Conservation (phyloP, 139 green algal genomes). For the Tetraselmis striata region DNA sequence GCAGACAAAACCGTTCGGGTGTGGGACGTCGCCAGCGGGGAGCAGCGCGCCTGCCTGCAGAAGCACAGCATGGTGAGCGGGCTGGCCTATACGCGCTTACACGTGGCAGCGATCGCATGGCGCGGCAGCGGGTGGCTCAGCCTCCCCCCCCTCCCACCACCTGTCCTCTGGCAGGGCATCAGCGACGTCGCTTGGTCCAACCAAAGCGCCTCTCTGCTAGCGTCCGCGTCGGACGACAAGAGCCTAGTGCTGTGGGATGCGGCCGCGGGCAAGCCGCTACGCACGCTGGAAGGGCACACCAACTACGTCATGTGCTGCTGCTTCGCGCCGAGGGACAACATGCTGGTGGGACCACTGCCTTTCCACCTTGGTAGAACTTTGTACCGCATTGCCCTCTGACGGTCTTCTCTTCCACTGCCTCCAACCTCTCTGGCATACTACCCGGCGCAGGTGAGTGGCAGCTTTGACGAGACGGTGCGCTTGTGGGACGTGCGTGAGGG, state of each 20-base stretch:
- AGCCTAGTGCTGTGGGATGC: constrained; percentile 61
- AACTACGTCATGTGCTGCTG: constrained; percentile 79
- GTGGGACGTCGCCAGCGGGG: constrained; percentile 51
- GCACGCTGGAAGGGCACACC: constrained; percentile 67
- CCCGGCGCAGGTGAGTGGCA: constrained; percentile 73
- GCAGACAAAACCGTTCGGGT: constrained; percentile 62
- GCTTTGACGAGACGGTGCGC: constrained; percentile 85
- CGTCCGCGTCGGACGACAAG: constrained; percentile 54
- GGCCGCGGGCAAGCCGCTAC: constrained; percentile 40
- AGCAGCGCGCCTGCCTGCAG: constrained; percentile 27
- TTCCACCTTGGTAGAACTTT: not conserved
- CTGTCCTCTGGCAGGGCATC: constrained; percentile 36
- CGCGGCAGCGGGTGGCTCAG: too few species aligned
- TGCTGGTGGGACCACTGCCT: constrained; percentile 76
- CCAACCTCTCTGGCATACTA: too few species aligned
- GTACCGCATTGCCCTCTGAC: too few species aligned
- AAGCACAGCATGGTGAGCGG: constrained; percentile 38
- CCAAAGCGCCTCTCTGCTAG: constrained; percentile 45
- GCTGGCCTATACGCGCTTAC: not conserved
- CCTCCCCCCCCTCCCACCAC: too few species aligned
- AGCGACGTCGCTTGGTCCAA: constrained; percentile 76
- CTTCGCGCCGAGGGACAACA: constrained; percentile 66
- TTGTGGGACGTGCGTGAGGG: constrained; percentile 77
- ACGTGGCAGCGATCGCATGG: not conserved
- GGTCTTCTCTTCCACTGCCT: too few species aligned